phyloP scores from a whole-genome alignment of 208 protist genomes.

The Wallacemonas rigidus region DNA sequence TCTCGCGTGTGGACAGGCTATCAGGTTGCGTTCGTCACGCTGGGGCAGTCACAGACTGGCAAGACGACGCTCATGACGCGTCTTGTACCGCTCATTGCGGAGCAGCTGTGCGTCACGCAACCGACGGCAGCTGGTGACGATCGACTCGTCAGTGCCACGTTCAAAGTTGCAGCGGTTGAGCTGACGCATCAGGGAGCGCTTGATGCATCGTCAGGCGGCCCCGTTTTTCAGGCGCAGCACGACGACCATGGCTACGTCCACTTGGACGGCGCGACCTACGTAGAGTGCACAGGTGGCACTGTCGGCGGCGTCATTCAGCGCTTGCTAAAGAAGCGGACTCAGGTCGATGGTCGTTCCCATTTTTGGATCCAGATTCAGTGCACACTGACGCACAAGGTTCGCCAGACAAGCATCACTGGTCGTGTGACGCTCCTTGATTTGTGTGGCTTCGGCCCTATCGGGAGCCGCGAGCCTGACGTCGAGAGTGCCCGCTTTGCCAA shows the following conservation, averaged over 20 bases:
- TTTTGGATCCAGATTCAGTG: conserved; percentile 62
- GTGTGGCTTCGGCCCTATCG: conserved; percentile 33
- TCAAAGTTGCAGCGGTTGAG: conserved; percentile 41
- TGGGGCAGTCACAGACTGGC: conserved; percentile 37
- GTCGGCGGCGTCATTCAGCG: conserved; percentile 27
- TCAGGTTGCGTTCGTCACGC: conserved; percentile 38
- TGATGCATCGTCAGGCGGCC: conserved; percentile 30
- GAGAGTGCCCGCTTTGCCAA: conserved; percentile 54
- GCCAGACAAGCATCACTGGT: conserved; percentile 36
- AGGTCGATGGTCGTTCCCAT: conserved; percentile 40
- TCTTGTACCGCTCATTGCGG: conserved; percentile 41
- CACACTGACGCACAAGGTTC: conserved; percentile 31
- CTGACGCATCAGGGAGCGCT: conserved; percentile 30
- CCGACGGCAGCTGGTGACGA: conserved; percentile 2
- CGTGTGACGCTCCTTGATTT: conserved; percentile 53
- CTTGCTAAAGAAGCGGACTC: conserved; percentile 28
- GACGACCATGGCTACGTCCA: conserved; percentile 39
- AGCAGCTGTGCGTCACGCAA: conserved; percentile 19
- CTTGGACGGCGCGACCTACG: conserved; percentile 29
- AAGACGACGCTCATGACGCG: conserved; percentile 35
- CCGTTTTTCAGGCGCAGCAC: conserved; percentile 19
- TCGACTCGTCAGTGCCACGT: conserved; percentile 27
- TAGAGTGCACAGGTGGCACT: conserved; percentile 32
- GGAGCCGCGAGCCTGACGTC: conserved; percentile 38
- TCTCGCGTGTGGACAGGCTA: conserved; percentile 30